Evolutionary conservation across 2,329 filamentous ascomycete species (phyloP), one percentile per base, ranked within the genome.

Genomic region (Epichloe bromicola): DNA sequence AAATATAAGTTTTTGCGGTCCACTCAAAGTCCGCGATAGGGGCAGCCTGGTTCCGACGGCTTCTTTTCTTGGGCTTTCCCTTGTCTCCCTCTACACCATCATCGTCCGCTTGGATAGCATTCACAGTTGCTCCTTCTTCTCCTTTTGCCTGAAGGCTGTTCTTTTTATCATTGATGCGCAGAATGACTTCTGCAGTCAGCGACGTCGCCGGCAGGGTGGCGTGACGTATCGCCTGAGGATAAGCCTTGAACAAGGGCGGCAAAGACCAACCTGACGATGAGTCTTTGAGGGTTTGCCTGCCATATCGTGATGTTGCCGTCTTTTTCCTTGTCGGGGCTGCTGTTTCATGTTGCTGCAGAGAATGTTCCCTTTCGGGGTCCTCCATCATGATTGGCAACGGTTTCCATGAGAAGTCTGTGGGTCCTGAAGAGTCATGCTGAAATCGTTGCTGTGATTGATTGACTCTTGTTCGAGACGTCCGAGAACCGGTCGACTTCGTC

Each of bases 221-320:
- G 64, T 93, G 80, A 60, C 86, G 89, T 57, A 88, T 76, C 3
- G 88, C 82, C 65, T 95, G 89, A 0, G 87, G 85, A 63, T 89
- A 95, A 12, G 87, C 88, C 64, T 95, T 86, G 64, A 90, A 94
- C 12, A 96, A 70, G 2, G 88, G 86, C 6, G 88, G 86, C 15
- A 83, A 78, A 51, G 79, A 76, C 82, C 82, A 87, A 12, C 67
- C 65, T 4, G 68, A 65, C 23, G 72, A 55, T 3, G 65, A 61
- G 30, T 65, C 67, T 51, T 64, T 61, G 0, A 46, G 4, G 4
- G 54, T 30, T 23, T 58, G 48, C 50, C 58, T 61, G 2, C 23
- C 47, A 46, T 48, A 50, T 48, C 57, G 57, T 15, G 56, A 51
- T 40, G 55, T 48, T 19, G 46, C 38, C 50, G 47, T 43, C 51